Percentiles rank a stretch among this genome's conserved stretches.
These are phyloP conservation scores for Teratosphaeria gauchensis DNA, from an alignment of 2,329 filamentous ascomycete species.

Conservation along the genomic window DNA sequence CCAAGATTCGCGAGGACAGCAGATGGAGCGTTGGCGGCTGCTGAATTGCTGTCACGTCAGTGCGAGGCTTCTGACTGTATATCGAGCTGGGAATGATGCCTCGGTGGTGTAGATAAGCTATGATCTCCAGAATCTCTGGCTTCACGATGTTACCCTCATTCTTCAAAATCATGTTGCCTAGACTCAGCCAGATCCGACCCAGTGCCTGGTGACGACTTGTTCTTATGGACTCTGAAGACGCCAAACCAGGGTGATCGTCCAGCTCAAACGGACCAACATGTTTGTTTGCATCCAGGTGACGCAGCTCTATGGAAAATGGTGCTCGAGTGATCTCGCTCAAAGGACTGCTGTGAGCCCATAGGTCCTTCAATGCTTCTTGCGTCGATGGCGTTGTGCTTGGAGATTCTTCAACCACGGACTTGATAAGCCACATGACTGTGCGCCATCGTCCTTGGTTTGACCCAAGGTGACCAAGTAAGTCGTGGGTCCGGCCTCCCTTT, in stretches of 20 bases:
- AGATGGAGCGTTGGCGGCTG: conserved; percentile 40
- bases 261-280: neutral
- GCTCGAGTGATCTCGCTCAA: conserved; percentile 14
- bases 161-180: conserved; percentile 37
- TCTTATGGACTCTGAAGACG: neutral
- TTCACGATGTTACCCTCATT: conserved; percentile 25
- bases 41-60: conserved; percentile 29
- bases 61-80: conserved; percentile 30
- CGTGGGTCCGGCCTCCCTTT: conserved; percentile 12
- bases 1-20: conserved; percentile 39
- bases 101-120: conserved; percentile 39
- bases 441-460: conserved; percentile 33
- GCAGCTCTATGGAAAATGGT: neutral
- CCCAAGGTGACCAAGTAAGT: conserved; percentile 33
- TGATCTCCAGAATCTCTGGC: conserved; percentile 37
- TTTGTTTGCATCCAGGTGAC: neutral
- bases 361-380: neutral
- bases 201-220: conserved; percentile 28
- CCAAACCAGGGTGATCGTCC: neutral
- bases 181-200: conserved; percentile 37
- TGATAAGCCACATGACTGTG: conserved; percentile 37
- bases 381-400: neutral
- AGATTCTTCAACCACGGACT: conserved; percentile 28
- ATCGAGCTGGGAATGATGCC: conserved; percentile 38
- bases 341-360: neutral